Conservation (phyloP, 768 basidiomycete genomes). For the Suillus subluteus region DNA sequence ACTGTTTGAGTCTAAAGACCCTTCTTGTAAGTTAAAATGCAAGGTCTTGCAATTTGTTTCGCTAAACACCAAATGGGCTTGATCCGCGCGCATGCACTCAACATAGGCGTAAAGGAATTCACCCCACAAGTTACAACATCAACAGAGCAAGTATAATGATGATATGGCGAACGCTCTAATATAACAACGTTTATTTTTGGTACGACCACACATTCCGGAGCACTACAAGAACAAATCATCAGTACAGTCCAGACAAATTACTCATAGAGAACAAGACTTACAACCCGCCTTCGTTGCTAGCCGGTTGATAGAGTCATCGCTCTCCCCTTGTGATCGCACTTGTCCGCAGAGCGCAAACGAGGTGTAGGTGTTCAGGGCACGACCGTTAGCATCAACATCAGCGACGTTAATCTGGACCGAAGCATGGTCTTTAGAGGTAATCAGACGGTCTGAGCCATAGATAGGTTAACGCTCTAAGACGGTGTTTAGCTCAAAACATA, state of each 20-base stretch:
- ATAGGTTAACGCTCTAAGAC: conserved; percentile 12
- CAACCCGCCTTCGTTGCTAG: conserved; percentile 93
- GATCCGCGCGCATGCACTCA: not conserved
- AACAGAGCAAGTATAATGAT: conserved; percentile 18
- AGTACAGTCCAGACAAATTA: conserved; percentile 1
- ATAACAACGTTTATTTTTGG: conserved; percentile 70
- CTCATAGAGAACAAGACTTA: conserved; percentile 50
- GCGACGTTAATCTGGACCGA: conserved; percentile 95
- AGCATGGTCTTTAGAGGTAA: conserved; percentile 98
- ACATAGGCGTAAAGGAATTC: not conserved
- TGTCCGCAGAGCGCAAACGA: conserved; percentile 95
- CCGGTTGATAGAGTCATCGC: conserved; percentile 95
- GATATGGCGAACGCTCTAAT: conserved; percentile 18
- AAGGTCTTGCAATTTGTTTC: not conserved
- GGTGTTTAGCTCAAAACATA: conserved; percentile 46
- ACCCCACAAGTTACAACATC: conserved; percentile 9
- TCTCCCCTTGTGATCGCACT: conserved; percentile 93
- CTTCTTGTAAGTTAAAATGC: not conserved
- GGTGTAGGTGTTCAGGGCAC: conserved; percentile 76
- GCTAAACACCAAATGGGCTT: not conserved
- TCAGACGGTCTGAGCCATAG: conserved; percentile 78
- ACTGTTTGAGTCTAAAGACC: not conserved
- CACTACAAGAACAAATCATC: conserved; percentile 51
- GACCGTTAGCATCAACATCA: conserved; percentile 91
- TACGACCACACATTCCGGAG: conserved; percentile 96